A percentile compares a stretch with the other conserved stretches of the same genome.
These are phyloP conservation scores for Blumeria hordei DNA, from an alignment of 2,329 filamentous ascomycete genomes.

Conservation along the genomic window DNA sequence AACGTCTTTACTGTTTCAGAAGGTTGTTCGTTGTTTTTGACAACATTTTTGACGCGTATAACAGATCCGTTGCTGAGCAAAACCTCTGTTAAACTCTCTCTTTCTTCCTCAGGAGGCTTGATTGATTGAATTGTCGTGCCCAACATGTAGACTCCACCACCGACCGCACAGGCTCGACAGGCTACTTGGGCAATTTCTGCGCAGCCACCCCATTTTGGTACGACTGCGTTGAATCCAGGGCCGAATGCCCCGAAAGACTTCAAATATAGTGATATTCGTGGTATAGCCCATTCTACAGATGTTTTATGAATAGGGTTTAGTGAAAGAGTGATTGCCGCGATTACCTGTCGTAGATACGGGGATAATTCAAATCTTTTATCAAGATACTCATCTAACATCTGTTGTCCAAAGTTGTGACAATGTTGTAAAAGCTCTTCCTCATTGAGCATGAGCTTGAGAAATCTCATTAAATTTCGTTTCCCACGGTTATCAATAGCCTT, in stretches of 20 bases:
- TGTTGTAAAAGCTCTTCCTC: constrained; percentile 34
- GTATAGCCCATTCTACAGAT: constrained; percentile 39
- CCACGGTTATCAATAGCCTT: constrained; percentile 50
- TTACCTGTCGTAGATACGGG: constrained; percentile 34
- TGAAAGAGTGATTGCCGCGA: constrained; percentile 51
- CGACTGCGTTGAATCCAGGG: constrained; percentile 66
- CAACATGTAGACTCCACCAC: constrained; percentile 74
- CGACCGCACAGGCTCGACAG: constrained; percentile 75
- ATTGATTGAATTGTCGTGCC: constrained; percentile 35
- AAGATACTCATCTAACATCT: constrained; percentile 33
- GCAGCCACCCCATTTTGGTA: constrained; percentile 80
- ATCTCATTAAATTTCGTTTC: constrained; percentile 79
- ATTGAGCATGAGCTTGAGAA: constrained; percentile 65
- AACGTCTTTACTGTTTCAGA: constrained; percentile 16
- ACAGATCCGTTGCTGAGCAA: constrained; percentile 30
- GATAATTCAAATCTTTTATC: constrained; percentile 42
- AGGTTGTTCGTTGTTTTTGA: constrained; percentile 17
- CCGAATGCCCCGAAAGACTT: constrained; percentile 74
- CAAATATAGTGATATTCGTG: constrained; percentile 54
- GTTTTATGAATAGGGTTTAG: constrained; percentile 28
- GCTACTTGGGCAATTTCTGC: constrained; percentile 79
- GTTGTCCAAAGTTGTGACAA: constrained; percentile 32
- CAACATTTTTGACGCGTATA: constrained; percentile 29
- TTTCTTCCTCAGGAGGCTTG: constrained; percentile 9
- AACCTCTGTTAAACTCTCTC: constrained; percentile 2